A percentile compares a stretch with the other conserved stretches of the same genome.
Evolutionary conservation across 257 asterid genomes (phyloP).

Genomic region (Penstemon barbatus): DNA sequence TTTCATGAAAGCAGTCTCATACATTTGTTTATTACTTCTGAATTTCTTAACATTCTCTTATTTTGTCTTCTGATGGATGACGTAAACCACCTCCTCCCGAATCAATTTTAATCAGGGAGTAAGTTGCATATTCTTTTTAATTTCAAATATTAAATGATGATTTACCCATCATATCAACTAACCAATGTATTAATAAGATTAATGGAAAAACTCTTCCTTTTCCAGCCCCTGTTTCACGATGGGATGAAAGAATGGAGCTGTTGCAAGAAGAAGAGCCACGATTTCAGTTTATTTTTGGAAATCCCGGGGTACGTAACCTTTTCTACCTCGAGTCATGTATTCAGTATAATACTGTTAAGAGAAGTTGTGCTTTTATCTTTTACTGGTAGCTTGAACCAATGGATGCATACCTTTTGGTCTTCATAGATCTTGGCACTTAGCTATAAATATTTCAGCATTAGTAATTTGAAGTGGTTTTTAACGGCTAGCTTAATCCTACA

Average conservation of each 20-base stretch:
- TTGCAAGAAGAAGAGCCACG: slow-evolving; percentile 94
- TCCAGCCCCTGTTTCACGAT: slow-evolving; percentile 89
- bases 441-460: neutral
- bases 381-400: too few species aligned
- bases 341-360: slow-evolving; percentile 1
- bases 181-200: slow-evolving; percentile 6
- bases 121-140: slow-evolving; percentile 31
- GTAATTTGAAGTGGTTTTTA: slow-evolving; percentile 12
- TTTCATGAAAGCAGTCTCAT: neutral
- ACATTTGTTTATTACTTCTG: slow-evolving; percentile 11
- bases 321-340: slow-evolving; percentile 5
- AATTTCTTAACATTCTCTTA: slow-evolving; percentile 24
- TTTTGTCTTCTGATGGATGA: slow-evolving; percentile 26
- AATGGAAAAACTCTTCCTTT: neutral
- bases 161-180: neutral
- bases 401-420: neutral
- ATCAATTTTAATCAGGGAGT: slow-evolving; percentile 42
- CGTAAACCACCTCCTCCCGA: slow-evolving; percentile 21
- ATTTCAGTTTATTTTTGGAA: slow-evolving; percentile 79
- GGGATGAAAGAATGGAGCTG: slow-evolving; percentile 99
- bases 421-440: slow-evolving; percentile 20
- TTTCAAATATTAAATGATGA: slow-evolving; percentile 12
- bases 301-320: slow-evolving; percentile 52
- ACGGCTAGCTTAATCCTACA: neutral
- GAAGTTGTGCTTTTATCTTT: neutral